Percentiles rank a stretch among this genome's conserved stretches.
phyloP scores from a whole-genome alignment of 495 filamentous ascomycete species.

The Xeromyces bisporus region DNA sequence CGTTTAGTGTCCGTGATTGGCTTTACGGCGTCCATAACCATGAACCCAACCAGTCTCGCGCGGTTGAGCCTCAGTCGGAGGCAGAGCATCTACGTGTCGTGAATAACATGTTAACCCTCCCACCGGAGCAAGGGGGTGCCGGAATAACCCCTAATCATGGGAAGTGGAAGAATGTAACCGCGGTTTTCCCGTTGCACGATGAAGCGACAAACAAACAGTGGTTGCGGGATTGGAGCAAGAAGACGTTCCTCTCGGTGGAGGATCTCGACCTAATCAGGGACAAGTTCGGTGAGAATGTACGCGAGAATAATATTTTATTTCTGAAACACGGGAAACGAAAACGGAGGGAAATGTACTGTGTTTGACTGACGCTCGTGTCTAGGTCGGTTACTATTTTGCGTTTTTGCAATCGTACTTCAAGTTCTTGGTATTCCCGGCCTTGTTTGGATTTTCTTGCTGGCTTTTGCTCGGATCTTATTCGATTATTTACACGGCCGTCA shows the following conservation, averaged over 20 bases:
- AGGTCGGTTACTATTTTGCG: slow-evolving; percentile 89
- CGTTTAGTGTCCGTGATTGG: slow-evolving; percentile 77
- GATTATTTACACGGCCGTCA: slow-evolving; percentile 62
- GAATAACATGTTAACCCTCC: slow-evolving; percentile 72
- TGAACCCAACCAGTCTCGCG: slow-evolving; percentile 50
- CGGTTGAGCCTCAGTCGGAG: slow-evolving; percentile 60
- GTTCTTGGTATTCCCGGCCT: slow-evolving; percentile 71
- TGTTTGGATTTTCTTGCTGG: slow-evolving; percentile 69
- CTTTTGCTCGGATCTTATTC: slow-evolving; percentile 72
- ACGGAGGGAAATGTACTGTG: too few species aligned
- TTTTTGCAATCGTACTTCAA: slow-evolving; percentile 87
- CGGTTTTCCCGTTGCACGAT: slow-evolving; percentile 81
- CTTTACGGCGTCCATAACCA: slow-evolving; percentile 70
- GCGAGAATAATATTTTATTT: slow-evolving; percentile 2
- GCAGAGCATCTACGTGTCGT: slow-evolving; percentile 78
- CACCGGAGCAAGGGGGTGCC: slow-evolving; percentile 67
- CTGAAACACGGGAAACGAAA: too few species aligned
- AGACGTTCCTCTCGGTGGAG: slow-evolving; percentile 56
- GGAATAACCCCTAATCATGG: slow-evolving; percentile 72
- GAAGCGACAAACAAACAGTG: slow-evolving; percentile 73
- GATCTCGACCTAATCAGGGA: slow-evolving; percentile 78
- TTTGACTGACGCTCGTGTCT: too few species aligned
- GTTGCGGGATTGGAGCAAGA: slow-evolving; percentile 76
- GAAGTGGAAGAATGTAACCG: slow-evolving; percentile 70
- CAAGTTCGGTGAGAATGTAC: slow-evolving; percentile 73